Percentiles rank a stretch among this genome's conserved stretches.
Conservation (phyloP, 2,329 filamentous ascomycete species). For the Sclerotinia sclerotiorum region DNA sequence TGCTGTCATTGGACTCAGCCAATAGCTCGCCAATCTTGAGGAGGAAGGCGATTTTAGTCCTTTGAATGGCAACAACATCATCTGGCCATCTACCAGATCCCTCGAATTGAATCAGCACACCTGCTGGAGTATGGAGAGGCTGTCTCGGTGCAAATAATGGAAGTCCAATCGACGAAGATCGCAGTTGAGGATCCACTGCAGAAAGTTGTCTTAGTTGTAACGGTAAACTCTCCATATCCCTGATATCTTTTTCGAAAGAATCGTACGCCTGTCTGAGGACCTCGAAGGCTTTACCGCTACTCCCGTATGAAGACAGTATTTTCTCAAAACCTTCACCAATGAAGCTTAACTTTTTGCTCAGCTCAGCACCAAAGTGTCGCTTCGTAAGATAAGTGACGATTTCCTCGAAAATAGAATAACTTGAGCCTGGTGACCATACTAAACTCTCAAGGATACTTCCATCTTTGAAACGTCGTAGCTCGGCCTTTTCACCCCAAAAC, state of each 20-base stretch:
- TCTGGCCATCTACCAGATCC: conserved; percentile 93
- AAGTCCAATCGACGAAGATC: conserved; percentile 65
- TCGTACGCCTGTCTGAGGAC: conserved; percentile 68
- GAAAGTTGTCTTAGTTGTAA: conserved; percentile 81
- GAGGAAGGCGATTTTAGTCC: conserved; percentile 88
- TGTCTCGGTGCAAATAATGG: conserved; percentile 48
- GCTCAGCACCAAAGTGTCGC: conserved; percentile 63
- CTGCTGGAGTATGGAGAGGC: conserved; percentile 57
- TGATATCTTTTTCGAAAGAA: conserved; percentile 72
- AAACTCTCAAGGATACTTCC: conserved; percentile 91
- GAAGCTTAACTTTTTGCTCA: conserved; percentile 45
- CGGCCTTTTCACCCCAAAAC: conserved; percentile 94
- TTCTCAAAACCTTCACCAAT: conserved; percentile 48
- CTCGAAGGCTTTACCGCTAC: conserved; percentile 59
- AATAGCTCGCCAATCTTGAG: conserved; percentile 66
- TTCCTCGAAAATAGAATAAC: conserved; percentile 69
- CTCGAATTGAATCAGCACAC: conserved; percentile 87
- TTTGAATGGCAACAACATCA: conserved; percentile 84
- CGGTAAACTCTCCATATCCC: conserved; percentile 77
- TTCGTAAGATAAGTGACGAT: conserved; percentile 72
- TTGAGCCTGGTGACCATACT: conserved; percentile 71
- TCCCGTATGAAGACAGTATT: conserved; percentile 43
- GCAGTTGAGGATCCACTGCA: conserved; percentile 68
- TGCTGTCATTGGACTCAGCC: conserved; percentile 56
- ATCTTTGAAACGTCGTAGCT: conserved; percentile 91